Evolutionary conservation across 352 stramenopile species (phyloP), one percentile per base, ranked within the genome.

Genomic region (Pilasporangium apinafurcum): DNA sequence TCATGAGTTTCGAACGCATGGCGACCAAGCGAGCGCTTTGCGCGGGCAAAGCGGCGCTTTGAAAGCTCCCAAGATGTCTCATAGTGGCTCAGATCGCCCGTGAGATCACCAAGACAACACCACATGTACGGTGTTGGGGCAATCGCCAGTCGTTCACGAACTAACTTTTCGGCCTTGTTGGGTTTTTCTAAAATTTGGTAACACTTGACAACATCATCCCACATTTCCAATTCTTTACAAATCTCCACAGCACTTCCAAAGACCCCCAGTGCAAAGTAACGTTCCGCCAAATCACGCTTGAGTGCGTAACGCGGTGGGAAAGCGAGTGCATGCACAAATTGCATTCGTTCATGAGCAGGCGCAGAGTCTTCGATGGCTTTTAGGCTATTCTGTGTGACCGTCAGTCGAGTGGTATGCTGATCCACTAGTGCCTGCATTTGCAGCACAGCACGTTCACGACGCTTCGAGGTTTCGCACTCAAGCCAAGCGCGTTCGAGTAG

Each of bases 401-500:
- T 98, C 14, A 98, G 68, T 8, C 90, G 74, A 48, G 95, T 93
- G 4, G 87, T 95, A 65, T 98, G 93, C 51, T 98, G 92, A 63
- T 98, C 92, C 14, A 96, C 89, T 9, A 98, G 66, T 16, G 92
- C 94, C 43, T 98, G 92, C 62, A 98, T 96, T 70, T 98, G 94
- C 37, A 98, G 68, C 42, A 98, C 90, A 8, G 88, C 89, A 25
- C 95, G 77, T 57, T 98, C 93, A 48, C 91, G 78, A 13, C 85
- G 88, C 56, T 98, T 93, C 2, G 72, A 86, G 10, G 82, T 83
- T 58, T 97, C 89, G 53, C 87, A 98, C 65, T 98, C 94, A 26
- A 98, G 73, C 89, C 92, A 97, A 24, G 92, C 80, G 18, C 76
- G 75, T 62, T 97, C 86, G 17, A 98, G 68, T 27, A 98, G 73